Evolutionary conservation across 2,329 filamentous ascomycete genomes (phyloP), one percentile per base, ranked within the genome.

Genomic region (Trichoderma sp.): DNA sequence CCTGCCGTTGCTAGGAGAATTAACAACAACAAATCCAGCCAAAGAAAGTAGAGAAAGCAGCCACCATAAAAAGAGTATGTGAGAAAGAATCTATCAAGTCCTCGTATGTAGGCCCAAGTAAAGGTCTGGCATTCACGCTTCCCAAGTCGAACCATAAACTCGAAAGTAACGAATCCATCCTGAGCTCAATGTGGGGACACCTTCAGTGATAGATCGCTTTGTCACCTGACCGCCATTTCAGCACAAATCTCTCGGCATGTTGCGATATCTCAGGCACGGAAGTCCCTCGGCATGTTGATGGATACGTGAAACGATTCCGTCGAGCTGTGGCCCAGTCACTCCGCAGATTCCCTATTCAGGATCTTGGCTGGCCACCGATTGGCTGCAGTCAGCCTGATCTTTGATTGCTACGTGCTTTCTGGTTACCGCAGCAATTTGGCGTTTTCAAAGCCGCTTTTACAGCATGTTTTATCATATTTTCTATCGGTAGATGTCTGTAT

Each of bases 341-440:
- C 59, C 39, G 51, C 59, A 32, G 10, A 63, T 63, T 63, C 59
- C 59, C 59, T 63, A 63, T 63, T 52, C 59, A 21, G 46, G 59
- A 16, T 37, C 21, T 37, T 63, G 46, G 46, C 43, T 30, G 30
- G 34, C 30, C 30, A 18, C 21, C 59, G 32, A 63, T 63, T 63
- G 59, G 59, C 59, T 49, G 46, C 59, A 52, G 49, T 30, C n/a
- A 21, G 26, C 13, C 30, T 18, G 18, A 18, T 5, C n/a, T n/a
- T n/a, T 39, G 28, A 5, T 2, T 39, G 21, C 30, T 32, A 13
- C 16, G 8, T 21, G 18, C 59, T 49, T 13, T 51, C 4, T 30
- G 30, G 39, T 10, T 16, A 30, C 49, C 5, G 7, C n/a, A 61
- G 26, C n/a, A 30, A n/a, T 34, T 30, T 14, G 39, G 14, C 18